Percentiles rank a stretch among this genome's conserved stretches.
These are phyloP conservation scores for Brettanomyces sp. DNA, from an alignment of 805 yeast species.

Conservation along the genomic window DNA sequence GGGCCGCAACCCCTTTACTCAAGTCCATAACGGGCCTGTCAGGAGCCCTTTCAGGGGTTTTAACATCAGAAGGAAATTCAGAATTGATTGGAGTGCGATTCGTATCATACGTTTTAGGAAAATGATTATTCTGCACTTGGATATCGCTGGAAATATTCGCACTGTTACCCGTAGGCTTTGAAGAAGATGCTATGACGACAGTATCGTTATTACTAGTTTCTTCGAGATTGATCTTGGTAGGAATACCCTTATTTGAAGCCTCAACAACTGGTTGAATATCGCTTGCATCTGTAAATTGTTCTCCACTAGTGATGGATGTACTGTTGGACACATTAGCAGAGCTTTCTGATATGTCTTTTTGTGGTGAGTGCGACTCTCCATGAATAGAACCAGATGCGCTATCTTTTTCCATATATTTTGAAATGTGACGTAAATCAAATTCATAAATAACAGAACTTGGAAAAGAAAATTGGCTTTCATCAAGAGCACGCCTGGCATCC, in stretches of 20 bases:
- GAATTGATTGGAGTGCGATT: too few species aligned
- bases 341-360: not conserved
- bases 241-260: too few species aligned
- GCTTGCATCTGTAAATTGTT: conserved; percentile 1
- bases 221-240: too few species aligned
- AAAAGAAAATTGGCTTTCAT: conserved; percentile 22
- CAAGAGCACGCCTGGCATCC: conserved; percentile 13
- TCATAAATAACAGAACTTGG: conserved; percentile 28
- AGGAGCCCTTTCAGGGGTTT: conserved; percentile 5
- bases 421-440: conserved; percentile 21
- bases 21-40: not conserved
- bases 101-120: too few species aligned
- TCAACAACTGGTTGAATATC: not conserved
- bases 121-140: too few species aligned
- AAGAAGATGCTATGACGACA: too few species aligned
- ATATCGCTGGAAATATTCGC: too few species aligned
- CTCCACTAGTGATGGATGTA: not conserved
- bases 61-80: not conserved
- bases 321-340: not conserved
- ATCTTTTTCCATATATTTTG: conserved; percentile 18
- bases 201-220: too few species aligned
- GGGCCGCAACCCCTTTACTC: not conserved
- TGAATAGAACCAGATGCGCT: too few species aligned
- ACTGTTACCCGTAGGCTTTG: too few species aligned
- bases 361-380: not conserved